Percentiles rank a stretch among this genome's conserved stretches.
phyloP scores from a whole-genome alignment of 2,329 filamentous ascomycete genomes.

The Trichoderma lentiforme region DNA sequence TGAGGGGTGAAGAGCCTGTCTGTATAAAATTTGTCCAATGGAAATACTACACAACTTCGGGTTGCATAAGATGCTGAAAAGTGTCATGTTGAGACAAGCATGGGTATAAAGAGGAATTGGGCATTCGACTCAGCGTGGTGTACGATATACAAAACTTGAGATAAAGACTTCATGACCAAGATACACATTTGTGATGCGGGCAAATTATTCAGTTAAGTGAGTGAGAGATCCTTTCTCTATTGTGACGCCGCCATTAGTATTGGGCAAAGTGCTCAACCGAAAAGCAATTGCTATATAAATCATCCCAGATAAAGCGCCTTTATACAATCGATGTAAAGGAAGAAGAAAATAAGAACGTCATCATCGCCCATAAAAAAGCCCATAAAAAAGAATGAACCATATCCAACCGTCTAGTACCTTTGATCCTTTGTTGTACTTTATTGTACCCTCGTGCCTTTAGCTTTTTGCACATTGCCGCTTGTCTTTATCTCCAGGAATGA shows the following conservation, averaged over 20 bases:
- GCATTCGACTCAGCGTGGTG: not conserved
- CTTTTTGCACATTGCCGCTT: conserved; percentile 24
- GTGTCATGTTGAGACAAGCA: not conserved
- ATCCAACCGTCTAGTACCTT: conserved; percentile 5
- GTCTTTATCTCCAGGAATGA: conserved; percentile 60
- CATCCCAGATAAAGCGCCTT: not conserved
- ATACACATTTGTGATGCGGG: not conserved
- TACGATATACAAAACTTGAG: conserved; percentile 7
- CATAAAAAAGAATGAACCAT: not conserved
- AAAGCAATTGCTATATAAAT: not conserved
- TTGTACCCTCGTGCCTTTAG: not conserved
- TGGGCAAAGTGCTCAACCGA: not conserved
- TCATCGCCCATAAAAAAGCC: too few species aligned
- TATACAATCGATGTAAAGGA: not conserved
- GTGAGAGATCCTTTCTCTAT: not conserved
- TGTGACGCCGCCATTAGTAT: not conserved
- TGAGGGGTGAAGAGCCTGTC: too few species aligned
- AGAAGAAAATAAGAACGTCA: not conserved
- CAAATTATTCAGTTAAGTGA: not conserved
- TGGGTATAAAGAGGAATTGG: not conserved
- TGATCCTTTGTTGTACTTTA: not conserved
- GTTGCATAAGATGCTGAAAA: not conserved
- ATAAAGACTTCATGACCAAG: not conserved
- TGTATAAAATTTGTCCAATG: not conserved
- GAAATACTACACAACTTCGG: not conserved